Percentiles rank a stretch among this genome's conserved stretches.
Conservation (phyloP, 2,329 filamentous ascomycete genomes). For the Paracoccidioides brasiliensis region DNA sequence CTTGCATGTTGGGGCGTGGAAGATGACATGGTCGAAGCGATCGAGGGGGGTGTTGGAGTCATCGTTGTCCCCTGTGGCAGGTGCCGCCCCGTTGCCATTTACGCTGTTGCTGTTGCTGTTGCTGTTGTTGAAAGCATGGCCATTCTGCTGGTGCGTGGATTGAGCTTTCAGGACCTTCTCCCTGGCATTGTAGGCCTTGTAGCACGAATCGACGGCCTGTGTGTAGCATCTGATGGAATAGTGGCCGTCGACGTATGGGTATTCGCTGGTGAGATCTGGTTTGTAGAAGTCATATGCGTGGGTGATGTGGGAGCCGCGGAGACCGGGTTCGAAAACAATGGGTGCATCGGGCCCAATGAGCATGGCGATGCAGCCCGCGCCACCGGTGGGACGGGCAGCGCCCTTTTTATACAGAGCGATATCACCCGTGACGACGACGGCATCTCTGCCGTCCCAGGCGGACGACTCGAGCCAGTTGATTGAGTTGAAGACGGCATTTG, state of each 20-base stretch:
- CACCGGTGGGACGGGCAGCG: slow-evolving; percentile 61
- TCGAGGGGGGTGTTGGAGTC: slow-evolving; percentile 53
- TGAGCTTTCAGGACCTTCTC: slow-evolving; percentile 47
- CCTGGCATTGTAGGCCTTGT: slow-evolving; percentile 65
- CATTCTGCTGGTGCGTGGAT: slow-evolving; percentile 26
- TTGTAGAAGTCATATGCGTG: slow-evolving; percentile 80
- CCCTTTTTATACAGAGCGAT: slow-evolving; percentile 73
- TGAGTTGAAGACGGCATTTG: slow-evolving; percentile 64
- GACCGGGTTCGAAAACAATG: slow-evolving; percentile 58
- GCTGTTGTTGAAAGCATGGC: slow-evolving; percentile 15
- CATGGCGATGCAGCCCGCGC: slow-evolving; percentile 61
- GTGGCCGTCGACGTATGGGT: slow-evolving; percentile 68
- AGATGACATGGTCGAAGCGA: slow-evolving; percentile 70
- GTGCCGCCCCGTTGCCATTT: slow-evolving; percentile 3
- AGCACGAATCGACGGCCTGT: slow-evolving; percentile 61
- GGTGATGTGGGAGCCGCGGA: slow-evolving; percentile 66
- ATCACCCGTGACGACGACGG: slow-evolving; percentile 62
- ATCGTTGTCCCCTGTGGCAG: slow-evolving; percentile 19
- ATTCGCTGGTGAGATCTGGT: slow-evolving; percentile 68
- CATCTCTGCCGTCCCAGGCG: slow-evolving; percentile 69
- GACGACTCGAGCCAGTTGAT: slow-evolving; percentile 77
- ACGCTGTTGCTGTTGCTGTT: slow-evolving; percentile 30
- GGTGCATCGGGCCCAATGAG: slow-evolving; percentile 62
- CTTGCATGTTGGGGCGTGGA: slow-evolving; percentile 81
- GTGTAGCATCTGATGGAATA: slow-evolving; percentile 67